Percentiles rank a stretch among this genome's conserved stretches.
phyloP scores from a whole-genome alignment of 345 rosid genomes.

The Rhizophora mangle region DNA sequence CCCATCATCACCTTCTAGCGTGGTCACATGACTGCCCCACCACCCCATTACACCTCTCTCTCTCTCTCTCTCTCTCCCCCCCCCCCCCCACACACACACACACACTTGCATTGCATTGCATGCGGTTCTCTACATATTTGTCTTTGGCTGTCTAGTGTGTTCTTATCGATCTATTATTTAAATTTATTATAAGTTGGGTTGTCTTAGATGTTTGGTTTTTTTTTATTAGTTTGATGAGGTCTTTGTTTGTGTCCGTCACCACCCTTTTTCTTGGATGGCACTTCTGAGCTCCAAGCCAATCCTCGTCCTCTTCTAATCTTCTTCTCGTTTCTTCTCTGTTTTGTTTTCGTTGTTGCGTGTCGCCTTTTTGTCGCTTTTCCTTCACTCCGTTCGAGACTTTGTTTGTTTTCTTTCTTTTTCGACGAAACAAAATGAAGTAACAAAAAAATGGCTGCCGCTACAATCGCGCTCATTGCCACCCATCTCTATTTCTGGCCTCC shows the following conservation, averaged over 20 bases:
- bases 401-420: neutral
- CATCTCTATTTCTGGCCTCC: slow-evolving; percentile 39
- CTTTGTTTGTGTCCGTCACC: slow-evolving; percentile 14
- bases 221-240: slow-evolving; percentile 4
- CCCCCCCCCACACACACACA: too few relatives aligned
- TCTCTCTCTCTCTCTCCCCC: too few relatives aligned
- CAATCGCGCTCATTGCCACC: slow-evolving; percentile 12
- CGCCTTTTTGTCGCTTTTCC: slow-evolving; percentile 25
- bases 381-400: slow-evolving; percentile 37
- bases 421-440: neutral
- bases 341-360: slow-evolving; percentile 23
- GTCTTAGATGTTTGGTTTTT: neutral
- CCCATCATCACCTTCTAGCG: too few relatives aligned
- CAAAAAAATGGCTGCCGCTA: neutral
- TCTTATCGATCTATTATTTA: too few relatives aligned
- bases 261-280: slow-evolving; percentile 30
- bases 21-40: too few relatives aligned
- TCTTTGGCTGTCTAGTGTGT: too few relatives aligned
- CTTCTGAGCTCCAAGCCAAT: slow-evolving; percentile 29
- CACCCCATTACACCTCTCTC: too few relatives aligned
- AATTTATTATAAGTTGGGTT: neutral
- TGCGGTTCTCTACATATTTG: too few relatives aligned
- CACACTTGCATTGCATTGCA: too few relatives aligned
- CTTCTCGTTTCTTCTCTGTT: slow-evolving; percentile 11
- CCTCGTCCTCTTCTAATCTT: slow-evolving; percentile 45